A percentile compares a stretch with the other conserved stretches of the same genome.
Evolutionary conservation across 148 eudicot genomes (phyloP).

Genomic region (Fallopia convolvulus): DNA sequence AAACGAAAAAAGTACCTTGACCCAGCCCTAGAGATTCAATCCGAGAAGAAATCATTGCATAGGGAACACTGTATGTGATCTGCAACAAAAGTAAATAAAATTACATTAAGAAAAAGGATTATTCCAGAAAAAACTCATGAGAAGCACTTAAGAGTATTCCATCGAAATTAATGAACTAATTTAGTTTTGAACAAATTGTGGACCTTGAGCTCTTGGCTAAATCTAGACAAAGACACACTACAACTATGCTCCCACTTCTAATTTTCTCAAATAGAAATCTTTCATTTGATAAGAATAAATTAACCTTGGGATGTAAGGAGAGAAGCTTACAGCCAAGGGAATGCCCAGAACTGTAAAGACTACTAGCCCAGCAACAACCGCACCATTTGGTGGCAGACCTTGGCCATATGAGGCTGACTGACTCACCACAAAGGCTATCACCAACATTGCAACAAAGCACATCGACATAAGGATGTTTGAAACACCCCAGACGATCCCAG

Average conservation of each 20-base stretch:
- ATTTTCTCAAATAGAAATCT: no score
- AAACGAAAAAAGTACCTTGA: slow-evolving; percentile 49
- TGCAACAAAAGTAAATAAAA: slow-evolving; percentile 29
- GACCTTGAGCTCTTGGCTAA: neutral
- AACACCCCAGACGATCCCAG: slow-evolving; percentile 91
- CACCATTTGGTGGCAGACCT: slow-evolving; percentile 54
- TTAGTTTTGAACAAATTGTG: neutral
- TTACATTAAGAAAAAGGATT: neutral
- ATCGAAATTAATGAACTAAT: neutral
- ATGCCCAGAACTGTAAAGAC: slow-evolving; percentile 80
- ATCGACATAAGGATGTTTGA: slow-evolving; percentile 80
- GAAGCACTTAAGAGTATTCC: neutral
- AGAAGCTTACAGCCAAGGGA: slow-evolving; percentile 82
- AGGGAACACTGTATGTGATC: slow-evolving; percentile 96
- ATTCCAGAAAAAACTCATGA: neutral
- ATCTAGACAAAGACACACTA: neutral
- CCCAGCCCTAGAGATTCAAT: slow-evolving; percentile 87
- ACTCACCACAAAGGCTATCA: slow-evolving; percentile 43
- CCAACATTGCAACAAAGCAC: slow-evolving; percentile 74
- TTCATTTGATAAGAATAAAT: no score
- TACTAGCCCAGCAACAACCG: slow-evolving; percentile 63
- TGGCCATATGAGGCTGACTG: slow-evolving; percentile 28
- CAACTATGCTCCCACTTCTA: neutral
- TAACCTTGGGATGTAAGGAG: neutral
- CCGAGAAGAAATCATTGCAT: slow-evolving; percentile 77